Percentiles rank a stretch among this genome's conserved stretches.
Conservation (phyloP, 2,329 filamentous ascomycete genomes). For the Arachnomyces sp. region DNA sequence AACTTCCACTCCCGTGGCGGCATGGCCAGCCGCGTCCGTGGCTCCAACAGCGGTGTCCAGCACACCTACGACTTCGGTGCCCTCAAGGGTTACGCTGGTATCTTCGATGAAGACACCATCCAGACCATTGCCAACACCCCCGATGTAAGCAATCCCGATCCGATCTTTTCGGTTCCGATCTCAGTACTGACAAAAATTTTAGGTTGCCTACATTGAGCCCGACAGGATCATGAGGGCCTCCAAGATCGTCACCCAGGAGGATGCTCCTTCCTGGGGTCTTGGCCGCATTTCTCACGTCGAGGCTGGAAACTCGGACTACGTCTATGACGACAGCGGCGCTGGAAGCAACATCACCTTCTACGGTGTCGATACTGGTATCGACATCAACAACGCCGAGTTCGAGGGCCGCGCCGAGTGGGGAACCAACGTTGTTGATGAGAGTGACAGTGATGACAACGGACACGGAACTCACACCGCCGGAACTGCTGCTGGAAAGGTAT, state of each 20-base stretch:
- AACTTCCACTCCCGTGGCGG: slow-evolving; percentile 4
- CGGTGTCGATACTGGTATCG: slow-evolving; percentile 34
- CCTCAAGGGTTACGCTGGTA: slow-evolving; percentile 8
- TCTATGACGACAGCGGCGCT: slow-evolving; percentile 28
- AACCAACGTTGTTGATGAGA: slow-evolving; percentile 22
- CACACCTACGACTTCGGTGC: slow-evolving; percentile 9
- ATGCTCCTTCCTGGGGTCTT: slow-evolving; percentile 28
- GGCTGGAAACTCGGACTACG: slow-evolving; percentile 20
- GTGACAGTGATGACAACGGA: slow-evolving; percentile 20
- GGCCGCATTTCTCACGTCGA: slow-evolving; percentile 24
- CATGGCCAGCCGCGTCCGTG: slow-evolving; percentile 2
- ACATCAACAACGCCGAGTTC: slow-evolving; percentile 27
- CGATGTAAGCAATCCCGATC: slow-evolving; percentile 7
- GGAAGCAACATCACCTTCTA: slow-evolving; percentile 30
- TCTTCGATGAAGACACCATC: slow-evolving; percentile 8
- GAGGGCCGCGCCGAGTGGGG: slow-evolving; percentile 29
- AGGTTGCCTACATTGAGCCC: slow-evolving; percentile 14
- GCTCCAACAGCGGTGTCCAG: slow-evolving; percentile 4
- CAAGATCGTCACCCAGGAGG: slow-evolving; percentile 13
- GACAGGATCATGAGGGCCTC: slow-evolving; percentile 6
- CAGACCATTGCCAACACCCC: slow-evolving; percentile 4
- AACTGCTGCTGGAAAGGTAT: slow-evolving; percentile 27
- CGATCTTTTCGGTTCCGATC: background rate
- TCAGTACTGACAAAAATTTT: background rate
- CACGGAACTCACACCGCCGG: slow-evolving; percentile 35